Percentiles rank a stretch among this genome's conserved stretches.
phyloP scores from a whole-genome alignment of 2,329 filamentous ascomycete genomes.

The Diaporthe destruens region DNA sequence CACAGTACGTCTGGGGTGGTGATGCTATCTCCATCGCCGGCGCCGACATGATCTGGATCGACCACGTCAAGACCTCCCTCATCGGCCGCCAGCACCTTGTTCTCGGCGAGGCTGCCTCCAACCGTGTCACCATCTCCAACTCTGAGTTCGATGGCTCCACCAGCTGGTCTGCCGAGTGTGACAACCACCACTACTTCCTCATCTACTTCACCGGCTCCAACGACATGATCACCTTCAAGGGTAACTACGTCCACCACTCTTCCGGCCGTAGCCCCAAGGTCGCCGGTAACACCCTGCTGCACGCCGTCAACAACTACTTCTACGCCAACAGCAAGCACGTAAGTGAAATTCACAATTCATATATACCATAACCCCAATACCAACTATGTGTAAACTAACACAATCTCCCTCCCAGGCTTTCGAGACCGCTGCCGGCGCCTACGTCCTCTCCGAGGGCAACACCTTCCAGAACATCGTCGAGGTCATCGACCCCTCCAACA shows the following conservation, averaged over 20 bases:
- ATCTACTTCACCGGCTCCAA: conserved; percentile 66
- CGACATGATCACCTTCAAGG: conserved; percentile 69
- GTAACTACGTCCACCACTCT: conserved; percentile 72
- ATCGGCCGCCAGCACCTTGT: conserved; percentile 68
- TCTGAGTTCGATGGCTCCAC: conserved; percentile 68
- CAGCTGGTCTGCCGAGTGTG: conserved; percentile 69
- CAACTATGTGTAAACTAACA: neutral
- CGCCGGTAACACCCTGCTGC: conserved; percentile 66
- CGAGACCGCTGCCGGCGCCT: conserved; percentile 59
- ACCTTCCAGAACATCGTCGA: conserved; percentile 67
- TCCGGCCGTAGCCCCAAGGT: conserved; percentile 71
- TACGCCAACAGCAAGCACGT: conserved; percentile 55
- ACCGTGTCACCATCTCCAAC: conserved; percentile 72
- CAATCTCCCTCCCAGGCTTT: conserved; percentile 63
- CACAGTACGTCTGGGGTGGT: conserved; percentile 70
- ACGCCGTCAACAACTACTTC: conserved; percentile 74
- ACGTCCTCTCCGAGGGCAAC: conserved; percentile 68
- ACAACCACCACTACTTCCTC: conserved; percentile 71
- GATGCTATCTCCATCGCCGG: conserved; percentile 67
- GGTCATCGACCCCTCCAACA: conserved; percentile 50
- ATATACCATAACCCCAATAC: neutral
- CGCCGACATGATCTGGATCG: conserved; percentile 44
- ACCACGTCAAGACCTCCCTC: conserved; percentile 57
- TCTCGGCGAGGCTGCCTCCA: conserved; percentile 44
- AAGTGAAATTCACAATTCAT: neutral